Base-by-base conservation (phyloP, 2,329 filamentous ascomycete genomes). In the Fusarium annulatum region DNA sequence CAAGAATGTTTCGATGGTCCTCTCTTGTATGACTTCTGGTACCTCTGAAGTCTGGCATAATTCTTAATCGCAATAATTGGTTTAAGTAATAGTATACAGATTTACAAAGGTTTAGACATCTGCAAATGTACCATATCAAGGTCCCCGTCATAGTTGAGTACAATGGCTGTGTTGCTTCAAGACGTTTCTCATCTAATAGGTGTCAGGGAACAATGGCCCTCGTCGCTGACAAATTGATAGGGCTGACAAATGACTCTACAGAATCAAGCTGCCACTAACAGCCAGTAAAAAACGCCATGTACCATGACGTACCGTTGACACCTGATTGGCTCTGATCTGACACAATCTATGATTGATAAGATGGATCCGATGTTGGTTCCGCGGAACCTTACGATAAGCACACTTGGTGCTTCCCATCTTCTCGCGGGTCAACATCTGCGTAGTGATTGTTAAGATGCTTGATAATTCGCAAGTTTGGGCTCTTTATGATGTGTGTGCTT, bases 111-210 rank as follows among this genome's bases (percentile, higher is more conserved):
- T 12, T 33, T 3, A 12, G 30, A 12, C 9, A 12, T 33, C 9
- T 33, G 30, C 11, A 33, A 33, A 33, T 33, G 11, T 33, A 12
- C 10, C 11, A 12, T 11, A 33, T 12, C 30, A 33, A 6, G 33
- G 12, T 18, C 7, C 16, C 2, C 21, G 3, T 33, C 11, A 4
- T 6, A 9, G 3, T 16, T n/a, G 4, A 5, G 3, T 21, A 5
- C 0, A 11, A 16, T 30, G 4, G 6, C 9, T 3, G 26, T 14
- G 5, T 11, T 48, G 10, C 19, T 4, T 21, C 9, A 30, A 30
- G 9, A 30, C 12, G n/a, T 43, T 23, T 1, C 2, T 3, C 4
- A 28, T 26, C 5, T 19, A 7, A 26, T 8, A 9, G 43, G 3
- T 9, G 7, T 5, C 5, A 12, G 23, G 23, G 10, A 18, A 26